Evolutionary conservation across 306 rosid species (phyloP).

Genomic region (Pyrus bretschneideri): DNA sequence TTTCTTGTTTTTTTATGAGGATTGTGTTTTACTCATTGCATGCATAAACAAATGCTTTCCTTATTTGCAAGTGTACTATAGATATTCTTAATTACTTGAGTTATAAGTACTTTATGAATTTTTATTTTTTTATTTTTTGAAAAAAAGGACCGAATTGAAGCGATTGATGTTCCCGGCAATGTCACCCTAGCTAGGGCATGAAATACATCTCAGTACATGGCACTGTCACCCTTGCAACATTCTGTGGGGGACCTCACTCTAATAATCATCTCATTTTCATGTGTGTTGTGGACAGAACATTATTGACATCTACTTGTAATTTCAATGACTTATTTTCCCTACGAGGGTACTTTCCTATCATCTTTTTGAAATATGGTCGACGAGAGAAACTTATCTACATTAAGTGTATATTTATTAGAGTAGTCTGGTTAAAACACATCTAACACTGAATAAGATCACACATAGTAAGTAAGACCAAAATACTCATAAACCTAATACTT

Average conservation of each 20-base stretch:
- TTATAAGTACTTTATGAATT: neutral
- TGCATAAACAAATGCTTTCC: no score
- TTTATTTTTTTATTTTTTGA: neutral
- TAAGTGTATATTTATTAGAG: neutral
- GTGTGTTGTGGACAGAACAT: neutral
- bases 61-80: no score
- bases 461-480: no score
- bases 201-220: neutral
- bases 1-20: neutral
- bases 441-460: no score
- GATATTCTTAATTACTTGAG: no score
- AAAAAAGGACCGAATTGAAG: neutral
- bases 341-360: neutral
- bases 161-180: neutral
- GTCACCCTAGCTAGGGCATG: neutral
- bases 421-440: no score
- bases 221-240: neutral
- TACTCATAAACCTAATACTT: neutral
- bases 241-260: constrained; percentile 3
- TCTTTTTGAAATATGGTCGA: neutral
- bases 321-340: neutral
- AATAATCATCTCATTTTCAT: neutral
- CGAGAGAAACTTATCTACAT: neutral
- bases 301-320: neutral
- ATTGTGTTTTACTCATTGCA: neutral